Evolutionary conservation across 345 rosid species (phyloP).

Genomic region (Raphanus sativus): DNA sequence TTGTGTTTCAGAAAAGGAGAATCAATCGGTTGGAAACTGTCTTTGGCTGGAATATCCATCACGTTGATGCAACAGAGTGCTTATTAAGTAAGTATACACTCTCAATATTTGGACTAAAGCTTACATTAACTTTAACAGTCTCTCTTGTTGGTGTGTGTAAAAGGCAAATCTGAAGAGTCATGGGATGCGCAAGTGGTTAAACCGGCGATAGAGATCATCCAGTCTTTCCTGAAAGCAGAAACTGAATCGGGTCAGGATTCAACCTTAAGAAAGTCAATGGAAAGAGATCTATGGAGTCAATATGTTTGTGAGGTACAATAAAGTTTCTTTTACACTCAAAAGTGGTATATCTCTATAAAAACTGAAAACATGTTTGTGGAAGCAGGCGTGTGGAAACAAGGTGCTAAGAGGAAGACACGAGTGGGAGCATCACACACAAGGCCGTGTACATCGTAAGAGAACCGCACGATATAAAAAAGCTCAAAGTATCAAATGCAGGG

Average conservation of each 20-base stretch:
- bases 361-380: constrained; percentile 6
- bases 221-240: constrained; percentile 47
- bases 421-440: constrained; percentile 89
- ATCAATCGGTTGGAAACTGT: constrained; percentile 54
- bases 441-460: constrained; percentile 83
- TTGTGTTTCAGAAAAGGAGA: constrained; percentile 69
- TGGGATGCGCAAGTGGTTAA: constrained; percentile 72
- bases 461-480: constrained; percentile 47
- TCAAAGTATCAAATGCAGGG: constrained; percentile 14
- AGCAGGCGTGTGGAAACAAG: constrained; percentile 82
- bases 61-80: constrained; percentile 70
- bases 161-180: constrained; percentile 65
- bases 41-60: constrained; percentile 82
- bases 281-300: constrained; percentile 88
- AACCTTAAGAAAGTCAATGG: constrained; percentile 25
- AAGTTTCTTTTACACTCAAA: background rate
- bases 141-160: constrained; percentile 12
- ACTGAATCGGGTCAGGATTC: constrained; percentile 2
- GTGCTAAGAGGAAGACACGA: constrained; percentile 89
- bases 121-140: background rate
- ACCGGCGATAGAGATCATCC: constrained; percentile 54
- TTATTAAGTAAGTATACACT: constrained; percentile 48
- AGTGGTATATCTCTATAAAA: background rate
- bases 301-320: constrained; percentile 65
- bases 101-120: background rate